phyloP scores from a whole-genome alignment of 805 yeast species.

The Kodamaea fukazawae region DNA sequence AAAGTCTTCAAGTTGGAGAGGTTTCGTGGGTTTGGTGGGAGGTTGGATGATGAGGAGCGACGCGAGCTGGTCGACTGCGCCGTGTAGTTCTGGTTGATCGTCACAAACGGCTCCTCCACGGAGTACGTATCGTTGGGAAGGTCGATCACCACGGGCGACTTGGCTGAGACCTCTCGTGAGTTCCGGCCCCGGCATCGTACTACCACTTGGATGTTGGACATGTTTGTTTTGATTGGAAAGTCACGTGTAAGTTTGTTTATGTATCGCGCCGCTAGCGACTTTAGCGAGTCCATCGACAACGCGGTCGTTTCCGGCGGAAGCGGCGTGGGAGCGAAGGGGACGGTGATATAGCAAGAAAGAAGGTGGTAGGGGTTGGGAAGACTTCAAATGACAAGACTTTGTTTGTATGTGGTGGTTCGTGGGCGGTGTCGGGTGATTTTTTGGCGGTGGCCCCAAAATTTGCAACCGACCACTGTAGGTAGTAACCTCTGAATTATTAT shows the following conservation, averaged over 20 bases:
- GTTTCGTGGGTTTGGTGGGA: constrained; percentile 17
- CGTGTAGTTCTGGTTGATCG: constrained; percentile 18
- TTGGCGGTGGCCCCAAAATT: too few relatives aligned
- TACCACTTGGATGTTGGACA: constrained; percentile 48
- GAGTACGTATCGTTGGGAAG: constrained; percentile 35
- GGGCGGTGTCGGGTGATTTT: too few relatives aligned
- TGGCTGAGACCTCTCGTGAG: constrained; percentile 40
- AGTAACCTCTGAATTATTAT: too few relatives aligned
- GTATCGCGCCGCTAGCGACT: background rate
- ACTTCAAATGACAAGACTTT: too few relatives aligned
- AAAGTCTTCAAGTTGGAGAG: constrained; percentile 48
- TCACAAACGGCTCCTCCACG: constrained; percentile 18
- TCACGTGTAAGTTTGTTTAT: constrained; percentile 1
- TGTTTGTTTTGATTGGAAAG: constrained; percentile 7
- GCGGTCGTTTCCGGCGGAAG: too few relatives aligned
- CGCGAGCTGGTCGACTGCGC: constrained; percentile 18
- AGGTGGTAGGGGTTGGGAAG: too few relatives aligned
- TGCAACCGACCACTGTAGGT: too few relatives aligned
- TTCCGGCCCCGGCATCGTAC: constrained; percentile 56
- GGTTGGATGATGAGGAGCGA: constrained; percentile 7
- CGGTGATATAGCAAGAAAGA: too few relatives aligned
- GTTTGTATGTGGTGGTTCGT: too few relatives aligned
- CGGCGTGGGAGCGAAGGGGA: too few relatives aligned
- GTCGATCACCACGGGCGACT: constrained; percentile 47
- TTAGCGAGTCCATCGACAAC: too few relatives aligned